Base-by-base conservation (phyloP, 495 filamentous ascomycete genomes). In the Hypoxylon subgilvum region DNA sequence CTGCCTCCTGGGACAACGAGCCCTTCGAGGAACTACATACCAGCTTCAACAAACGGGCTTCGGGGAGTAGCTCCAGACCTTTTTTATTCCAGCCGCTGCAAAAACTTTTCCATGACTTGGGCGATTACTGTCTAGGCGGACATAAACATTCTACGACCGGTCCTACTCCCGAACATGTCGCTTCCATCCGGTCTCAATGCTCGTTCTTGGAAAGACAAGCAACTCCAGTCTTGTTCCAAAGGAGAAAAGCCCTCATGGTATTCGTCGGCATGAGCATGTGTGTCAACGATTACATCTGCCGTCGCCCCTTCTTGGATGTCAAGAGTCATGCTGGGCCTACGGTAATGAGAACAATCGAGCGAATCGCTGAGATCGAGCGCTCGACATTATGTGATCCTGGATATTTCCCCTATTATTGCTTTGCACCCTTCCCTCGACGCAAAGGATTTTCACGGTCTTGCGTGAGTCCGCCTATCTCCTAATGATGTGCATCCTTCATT, bases 371-470 rank as follows among this genome's bases (percentile, higher is more conserved):
- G 12, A 1, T 34, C 16, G 41, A 52, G 35, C 2, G 17, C 4
- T 8, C 38, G 4, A n/a, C 18, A 21, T 6, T 4, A 6, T n/a
- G 38, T 12, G 5, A 35, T 16, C 4, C n/a, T 2, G 25, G 25
- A 7, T 30, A 30, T 12, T 52, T 57, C 27, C 40, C 59, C n/a
- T 57, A 51, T 35, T 52, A 63, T n/a, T 52, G 25, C 47, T 6
- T 57, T 10, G 4, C 19, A 8, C 59, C 59, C 8, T 57, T 47
- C 32, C 39, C 43, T 21, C 12, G 5, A 19, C 21, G 9, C 8
- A n/a, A n/a, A n/a, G n/a, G n/a, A n/a, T n/a, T n/a, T n/a, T n/a
- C 0, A 32, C 14, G 27, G 16, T 18, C 13, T 23, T 2, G 27
- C 16, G 59, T 63, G 52, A 45, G 59, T 45, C 13, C 13, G 36